Evolutionary conservation across 306 rosid species (phyloP), one percentile per base, ranked within the genome.

Genomic region (Castanea sativa): DNA sequence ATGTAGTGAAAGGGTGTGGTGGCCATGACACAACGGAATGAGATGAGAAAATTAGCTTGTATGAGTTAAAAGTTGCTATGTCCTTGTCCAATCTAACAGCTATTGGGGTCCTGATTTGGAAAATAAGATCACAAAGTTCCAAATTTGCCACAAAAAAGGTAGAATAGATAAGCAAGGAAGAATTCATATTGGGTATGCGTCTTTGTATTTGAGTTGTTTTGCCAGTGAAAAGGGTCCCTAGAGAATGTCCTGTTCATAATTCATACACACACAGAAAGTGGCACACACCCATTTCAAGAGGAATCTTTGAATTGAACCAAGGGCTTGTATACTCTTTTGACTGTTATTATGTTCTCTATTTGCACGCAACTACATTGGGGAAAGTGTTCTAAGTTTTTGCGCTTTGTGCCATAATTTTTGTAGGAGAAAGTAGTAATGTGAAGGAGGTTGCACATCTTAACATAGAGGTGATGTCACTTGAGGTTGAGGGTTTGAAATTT

Each of bases 121-220:
- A 87, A 86, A 84, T 81, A 86, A 73, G 85, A 69, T 78, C 80
- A 85, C 84, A 88, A 91, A 68, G 43, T 80, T 87, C 94, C 97
- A 90, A 86, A 81, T 21, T 73, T 77, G 73, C 83, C 81, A 87
- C 74, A 78, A 73, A 83, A 83, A 80, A 78, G 59, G 84, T 58
- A 18, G 81, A 83, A 80, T 89, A 84, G 86, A 84, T 88, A 88
- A 90, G 85, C 79, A 58, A 77, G 88, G 85, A 52, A 32, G 65
- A 76, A 76, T 73, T 79, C 82, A 69, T 80, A 79, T 86, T 77
- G 74, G 75, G 89, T 87, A 58, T 71, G 68, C 21, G 86, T 75
- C 79, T 30, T 74, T 51, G 76, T 63, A 64, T 74, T 78, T 43
- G 56, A 81, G 41, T 79, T 74, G 52, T 79, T 84, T 70, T 83